Base-by-base conservation (phyloP, 208 protist species). In the Trypanosoma mega region DNA sequence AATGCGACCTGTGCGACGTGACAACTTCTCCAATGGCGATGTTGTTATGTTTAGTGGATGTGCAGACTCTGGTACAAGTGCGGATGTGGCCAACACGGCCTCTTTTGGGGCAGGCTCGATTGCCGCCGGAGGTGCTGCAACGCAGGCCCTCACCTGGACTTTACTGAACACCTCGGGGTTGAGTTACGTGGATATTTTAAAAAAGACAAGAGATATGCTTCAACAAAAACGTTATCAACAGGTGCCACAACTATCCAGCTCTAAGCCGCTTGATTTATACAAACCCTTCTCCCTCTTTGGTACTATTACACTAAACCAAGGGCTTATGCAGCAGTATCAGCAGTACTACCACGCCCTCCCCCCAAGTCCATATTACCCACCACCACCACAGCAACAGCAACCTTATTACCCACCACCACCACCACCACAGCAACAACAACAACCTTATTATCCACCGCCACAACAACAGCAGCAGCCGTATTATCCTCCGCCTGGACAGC, bases 41-140 rank as follows among this genome's bases (percentile, higher is more conserved):
- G 87, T 97, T 6, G 63, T 95, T 18, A 87, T 97, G 82, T 86
- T 97, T 48, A 93, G 85, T 62, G 92, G 92, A 6, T 97, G 92
- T 68, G 78, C 64, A 1, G 92, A 97, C 63, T 57, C 62, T 9
- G 87, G 87, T 23, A 97, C 92, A n/a, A 93, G 84, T 59, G 87
- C 86, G n/a, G 82, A 89, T 66, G 78, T 86, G 43, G 1, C 41
- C 20, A 72, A 78, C 44, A 67, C 65, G 12, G 9, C 68, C 57
- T 84, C 70, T 48, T 92, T 67, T 68, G 73, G 57, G 1, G 27
- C 64, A 18, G 72, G 73, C 5, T 68, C 71, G 57, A 48, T 56
- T 9, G 82, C 75, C 14, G 87, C 90, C 20, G 91, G 91, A 26
- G 87, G 87, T 7, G 91, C 91, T 0, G 89, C 82, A 12, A 97